phyloP scores from a whole-genome alignment of 768 basidiomycete genomes.

The Leccinum variicolor region DNA sequence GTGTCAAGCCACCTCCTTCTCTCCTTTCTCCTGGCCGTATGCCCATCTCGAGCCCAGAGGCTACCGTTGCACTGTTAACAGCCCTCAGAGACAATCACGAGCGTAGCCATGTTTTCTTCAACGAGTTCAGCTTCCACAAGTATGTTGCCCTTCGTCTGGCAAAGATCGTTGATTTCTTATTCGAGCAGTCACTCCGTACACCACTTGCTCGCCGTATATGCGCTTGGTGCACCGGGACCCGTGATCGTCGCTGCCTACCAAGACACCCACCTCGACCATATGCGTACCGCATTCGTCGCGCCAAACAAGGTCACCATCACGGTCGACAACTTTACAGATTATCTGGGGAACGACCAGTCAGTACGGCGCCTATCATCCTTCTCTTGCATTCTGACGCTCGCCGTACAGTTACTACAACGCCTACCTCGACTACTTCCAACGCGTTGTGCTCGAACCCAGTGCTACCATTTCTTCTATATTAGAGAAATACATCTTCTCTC shows the following conservation, averaged over 20 bases:
- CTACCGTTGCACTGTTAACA: slow-evolving; percentile 36
- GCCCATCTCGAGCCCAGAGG: slow-evolving; percentile 37
- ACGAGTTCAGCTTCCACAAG: slow-evolving; percentile 35
- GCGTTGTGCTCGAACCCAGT: slow-evolving; percentile 27
- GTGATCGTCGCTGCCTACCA: slow-evolving; percentile 42
- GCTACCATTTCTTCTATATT: slow-evolving; percentile 36
- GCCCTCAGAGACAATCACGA: slow-evolving; percentile 51
- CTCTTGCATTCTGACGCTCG: not conserved
- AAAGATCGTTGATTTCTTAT: not conserved
- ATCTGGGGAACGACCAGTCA: slow-evolving; percentile 32
- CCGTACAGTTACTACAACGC: slow-evolving; percentile 30
- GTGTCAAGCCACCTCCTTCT: slow-evolving; percentile 29
- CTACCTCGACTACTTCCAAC: slow-evolving; percentile 31
- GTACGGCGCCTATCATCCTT: not conserved
- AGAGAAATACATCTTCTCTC: slow-evolving; percentile 63
- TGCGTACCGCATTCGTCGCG: slow-evolving; percentile 32
- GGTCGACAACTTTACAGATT: slow-evolving; percentile 20
- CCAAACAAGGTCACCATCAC: slow-evolving; percentile 25
- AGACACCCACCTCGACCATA: slow-evolving; percentile 36
- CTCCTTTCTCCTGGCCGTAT: slow-evolving; percentile 34
- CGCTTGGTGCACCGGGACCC: slow-evolving; percentile 48
- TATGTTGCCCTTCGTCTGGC: slow-evolving; percentile 5
- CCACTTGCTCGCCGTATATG: slow-evolving; percentile 55
- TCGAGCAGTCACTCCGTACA: slow-evolving; percentile 54
- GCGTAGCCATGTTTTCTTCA: slow-evolving; percentile 54